phyloP scores from a whole-genome alignment of 495 filamentous ascomycete species.

The Rhypophila decipiens region DNA sequence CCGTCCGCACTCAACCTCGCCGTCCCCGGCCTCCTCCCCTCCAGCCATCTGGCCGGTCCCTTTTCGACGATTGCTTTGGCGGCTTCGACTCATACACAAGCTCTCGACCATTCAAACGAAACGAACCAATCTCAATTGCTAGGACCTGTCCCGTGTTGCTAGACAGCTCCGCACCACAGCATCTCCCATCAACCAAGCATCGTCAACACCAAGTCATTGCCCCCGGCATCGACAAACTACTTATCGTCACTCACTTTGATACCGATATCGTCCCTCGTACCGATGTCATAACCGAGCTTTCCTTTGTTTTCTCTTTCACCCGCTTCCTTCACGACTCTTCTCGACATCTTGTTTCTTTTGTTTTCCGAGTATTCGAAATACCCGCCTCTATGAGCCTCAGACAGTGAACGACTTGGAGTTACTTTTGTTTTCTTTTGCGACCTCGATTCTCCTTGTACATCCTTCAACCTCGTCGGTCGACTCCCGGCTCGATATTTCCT shows the following conservation, averaged over 20 bases:
- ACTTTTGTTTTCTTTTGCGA: constrained; percentile 34
- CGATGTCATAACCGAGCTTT: constrained; percentile 66
- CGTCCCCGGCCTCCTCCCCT: neutral
- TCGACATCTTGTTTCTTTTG: constrained; percentile 24
- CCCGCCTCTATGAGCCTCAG: constrained; percentile 61
- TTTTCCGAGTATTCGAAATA: constrained; percentile 48
- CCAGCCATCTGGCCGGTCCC: neutral
- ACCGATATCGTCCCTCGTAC: constrained; percentile 47
- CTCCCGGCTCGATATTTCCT: constrained; percentile 21
- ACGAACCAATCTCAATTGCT: neutral
- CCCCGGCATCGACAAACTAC: constrained; percentile 15
- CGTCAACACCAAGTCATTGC: no score
- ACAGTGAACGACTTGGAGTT: constrained; percentile 55
- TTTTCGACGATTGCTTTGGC: constrained; percentile 5
- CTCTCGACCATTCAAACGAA: neutral
- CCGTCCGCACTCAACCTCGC: neutral
- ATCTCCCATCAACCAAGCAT: constrained; percentile 3
- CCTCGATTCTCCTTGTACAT: constrained; percentile 18
- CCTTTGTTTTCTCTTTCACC: constrained; percentile 37
- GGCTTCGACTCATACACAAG: neutral
- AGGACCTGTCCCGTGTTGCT: no score
- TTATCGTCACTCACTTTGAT: constrained; percentile 34
- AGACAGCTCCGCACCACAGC: neutral
- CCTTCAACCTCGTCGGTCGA: constrained; percentile 6
- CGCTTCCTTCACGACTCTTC: constrained; percentile 38